Evolutionary conservation across 768 basidiomycete genomes (phyloP), one percentile per base, ranked within the genome.

Genomic region (Mycena maculata): DNA sequence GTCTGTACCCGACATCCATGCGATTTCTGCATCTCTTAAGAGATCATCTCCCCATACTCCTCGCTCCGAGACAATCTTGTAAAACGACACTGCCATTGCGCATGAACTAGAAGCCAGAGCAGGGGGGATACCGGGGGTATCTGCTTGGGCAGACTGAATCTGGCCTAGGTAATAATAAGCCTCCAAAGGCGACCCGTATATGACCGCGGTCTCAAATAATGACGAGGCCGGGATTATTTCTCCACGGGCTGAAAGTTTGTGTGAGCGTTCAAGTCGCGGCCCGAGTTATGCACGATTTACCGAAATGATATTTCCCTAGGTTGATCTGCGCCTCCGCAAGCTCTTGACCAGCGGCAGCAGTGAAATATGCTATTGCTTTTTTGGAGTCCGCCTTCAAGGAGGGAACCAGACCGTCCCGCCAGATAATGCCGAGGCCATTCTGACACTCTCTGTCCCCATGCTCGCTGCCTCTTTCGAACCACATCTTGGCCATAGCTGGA

Each of bases 311-410:
- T 78, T 97, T 98, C 8, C 92, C 98, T 5, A 98, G 76, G 73
- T 98, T 93, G 25, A 98, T 91, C 64, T 96, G 90, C 0, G 96
- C 96, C 75, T 99, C 98, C 0, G 96, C 92, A 16, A 96, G 85
- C 69, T 99, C 96, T 74, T 92, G 91, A 10, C 86, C 88, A 3
- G 96, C 94, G 0, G 98, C 98, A 33, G 85, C 85, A 36, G 81
- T 83, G 75, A 99, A 98, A 74, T 92, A 84, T 16, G 70, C 69
- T 48, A 90, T 63, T 0, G 95, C 92, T 74, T 87, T 88, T 74
- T 84, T 86, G 28, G 83, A 50, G 74, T 98, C 93, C 27, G 80
- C 77, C 70, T 87, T 88, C 20, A 89, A 83, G 4, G 89, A 88
- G 30, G 88, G 87, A 3, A 91, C 79, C 22, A 98, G 80, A 0